Conservation (phyloP, 257 asterid genomes). For the Solanum appendiculatum region DNA sequence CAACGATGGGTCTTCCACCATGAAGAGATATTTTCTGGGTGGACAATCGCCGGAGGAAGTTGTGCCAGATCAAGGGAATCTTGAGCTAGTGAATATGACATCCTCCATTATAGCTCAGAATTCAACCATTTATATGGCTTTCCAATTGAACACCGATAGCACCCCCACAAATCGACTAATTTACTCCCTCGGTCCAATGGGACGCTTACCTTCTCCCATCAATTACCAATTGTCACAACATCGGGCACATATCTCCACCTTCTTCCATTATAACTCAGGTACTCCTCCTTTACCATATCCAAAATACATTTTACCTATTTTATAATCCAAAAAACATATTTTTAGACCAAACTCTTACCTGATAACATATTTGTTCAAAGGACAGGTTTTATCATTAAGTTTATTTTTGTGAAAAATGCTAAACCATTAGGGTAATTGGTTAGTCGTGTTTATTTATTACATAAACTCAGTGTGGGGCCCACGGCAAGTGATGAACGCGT, state of each 20-base stretch:
- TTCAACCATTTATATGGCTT: conserved; percentile 40
- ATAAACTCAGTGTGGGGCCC: background rate
- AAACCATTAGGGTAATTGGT: background rate
- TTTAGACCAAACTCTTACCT: no score
- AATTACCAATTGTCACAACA: conserved; percentile 33
- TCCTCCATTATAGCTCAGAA: conserved; percentile 18
- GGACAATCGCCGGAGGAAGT: conserved; percentile 39
- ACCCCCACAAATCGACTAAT: conserved; percentile 35
- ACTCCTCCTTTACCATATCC: no score
- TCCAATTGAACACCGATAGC: conserved; percentile 27
- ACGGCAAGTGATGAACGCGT: background rate
- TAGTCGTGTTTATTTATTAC: background rate
- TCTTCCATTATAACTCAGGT: conserved; percentile 56
- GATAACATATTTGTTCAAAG: no score
- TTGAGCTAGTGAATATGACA: conserved; percentile 34
- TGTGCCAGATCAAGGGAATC: conserved; percentile 18
- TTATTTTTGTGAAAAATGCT: background rate
- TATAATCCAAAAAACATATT: no score
- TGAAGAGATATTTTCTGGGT: conserved; percentile 38
- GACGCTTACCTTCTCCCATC: conserved; percentile 26
- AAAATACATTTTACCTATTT: no score
- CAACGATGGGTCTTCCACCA: background rate
- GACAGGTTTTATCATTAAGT: background rate
- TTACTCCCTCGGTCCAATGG: conserved; percentile 49
- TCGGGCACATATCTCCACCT: conserved; percentile 22